These are phyloP conservation scores for Handroanthus guayacan DNA, from an alignment of 257 asterid genomes.

Conservation along the genomic window DNA sequence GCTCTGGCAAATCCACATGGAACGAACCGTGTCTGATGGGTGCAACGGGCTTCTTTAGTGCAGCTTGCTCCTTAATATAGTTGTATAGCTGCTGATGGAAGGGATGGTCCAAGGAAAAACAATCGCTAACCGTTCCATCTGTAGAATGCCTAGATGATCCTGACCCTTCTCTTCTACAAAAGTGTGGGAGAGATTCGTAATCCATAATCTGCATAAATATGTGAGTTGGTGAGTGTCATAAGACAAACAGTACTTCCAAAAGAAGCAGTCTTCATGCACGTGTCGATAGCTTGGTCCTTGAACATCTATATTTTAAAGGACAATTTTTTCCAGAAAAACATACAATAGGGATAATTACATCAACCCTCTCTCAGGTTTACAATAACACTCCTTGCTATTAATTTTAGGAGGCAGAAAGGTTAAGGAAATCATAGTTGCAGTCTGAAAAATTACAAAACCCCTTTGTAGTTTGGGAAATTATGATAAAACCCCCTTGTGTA, in stretches of 20 bases:
- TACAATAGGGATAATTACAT: no score
- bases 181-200: slow-evolving; percentile 88
- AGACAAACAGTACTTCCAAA: neutral
- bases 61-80: slow-evolving; percentile 71
- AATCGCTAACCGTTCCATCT: slow-evolving; percentile 55
- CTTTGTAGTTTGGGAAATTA: no score
- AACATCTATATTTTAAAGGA: neutral
- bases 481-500: no score
- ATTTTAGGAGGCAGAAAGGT: no score
- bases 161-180: slow-evolving; percentile 81
- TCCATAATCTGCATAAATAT: slow-evolving; percentile 84
- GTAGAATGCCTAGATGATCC: slow-evolving; percentile 66
- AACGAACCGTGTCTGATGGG: slow-evolving; percentile 70
- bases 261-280: neutral
- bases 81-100: slow-evolving; percentile 75
- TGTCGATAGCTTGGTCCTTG: neutral
- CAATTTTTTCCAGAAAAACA: no score
- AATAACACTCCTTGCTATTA: no score
- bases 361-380: no score
- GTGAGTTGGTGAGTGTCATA: neutral
- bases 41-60: slow-evolving; percentile 41
- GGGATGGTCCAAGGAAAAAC: slow-evolving; percentile 78
- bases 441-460: no score
- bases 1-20: slow-evolving; percentile 77
- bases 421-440: no score